Percentiles rank a stretch among this genome's conserved stretches.
Conservation (phyloP, 2,329 filamentous ascomycete species). For the Metarhizium rileyi region DNA sequence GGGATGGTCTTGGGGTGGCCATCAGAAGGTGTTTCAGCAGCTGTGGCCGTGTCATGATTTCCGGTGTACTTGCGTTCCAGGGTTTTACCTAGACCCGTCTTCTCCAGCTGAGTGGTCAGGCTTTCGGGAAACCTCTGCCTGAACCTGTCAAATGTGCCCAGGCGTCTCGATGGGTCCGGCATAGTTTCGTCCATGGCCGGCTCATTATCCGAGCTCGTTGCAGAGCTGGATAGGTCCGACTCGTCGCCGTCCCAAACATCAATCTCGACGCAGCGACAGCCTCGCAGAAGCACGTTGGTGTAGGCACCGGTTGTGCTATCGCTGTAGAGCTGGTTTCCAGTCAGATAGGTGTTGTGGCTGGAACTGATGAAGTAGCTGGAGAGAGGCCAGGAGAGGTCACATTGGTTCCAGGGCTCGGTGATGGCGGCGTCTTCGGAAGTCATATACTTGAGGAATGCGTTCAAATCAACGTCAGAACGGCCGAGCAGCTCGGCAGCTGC, state of each 20-base stretch:
- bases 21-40: conserved; percentile 1
- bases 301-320: conserved; percentile 83
- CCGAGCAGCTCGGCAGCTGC: conserved; percentile 17
- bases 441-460: conserved; percentile 46
- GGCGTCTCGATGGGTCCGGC: conserved; percentile 41
- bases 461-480: conserved; percentile 32
- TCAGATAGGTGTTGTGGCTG: conserved; percentile 90
- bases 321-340: conserved; percentile 80
- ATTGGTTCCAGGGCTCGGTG: conserved; percentile 27
- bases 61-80: conserved; percentile 22
- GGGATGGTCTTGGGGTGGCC: conserved; percentile 11
- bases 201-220: conserved; percentile 40
- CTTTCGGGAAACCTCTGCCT: conserved; percentile 43
- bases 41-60: conserved; percentile 5
- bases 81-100: conserved; percentile 36
- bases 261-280: conserved; percentile 86
- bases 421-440: conserved; percentile 36
- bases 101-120: conserved; percentile 35
- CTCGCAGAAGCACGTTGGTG: conserved; percentile 70
- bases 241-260: conserved; percentile 92
- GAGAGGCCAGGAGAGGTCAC: conserved; percentile 63
- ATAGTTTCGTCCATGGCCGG: conserved; percentile 31
- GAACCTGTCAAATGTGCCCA: conserved; percentile 52
- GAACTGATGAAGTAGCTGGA: conserved; percentile 91
- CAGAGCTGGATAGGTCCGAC: conserved; percentile 53